Percentiles rank a stretch among this genome's conserved stretches.
Evolutionary conservation across 495 filamentous ascomycete genomes (phyloP).

Genomic region (Jackrogersella multiformis): DNA sequence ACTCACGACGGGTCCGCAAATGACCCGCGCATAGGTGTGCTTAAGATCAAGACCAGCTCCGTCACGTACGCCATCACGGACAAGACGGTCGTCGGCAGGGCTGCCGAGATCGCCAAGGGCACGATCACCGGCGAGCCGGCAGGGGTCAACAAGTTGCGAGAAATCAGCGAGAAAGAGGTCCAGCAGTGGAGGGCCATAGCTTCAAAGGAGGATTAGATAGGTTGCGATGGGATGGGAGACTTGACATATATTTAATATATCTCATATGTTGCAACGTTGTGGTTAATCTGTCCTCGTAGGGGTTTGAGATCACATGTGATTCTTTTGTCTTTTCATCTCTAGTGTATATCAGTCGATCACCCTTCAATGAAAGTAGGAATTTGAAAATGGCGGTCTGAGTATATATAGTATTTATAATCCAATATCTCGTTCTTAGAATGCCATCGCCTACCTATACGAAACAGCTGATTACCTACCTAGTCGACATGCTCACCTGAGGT

Average conservation of each 20-base stretch:
- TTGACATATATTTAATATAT: background rate
- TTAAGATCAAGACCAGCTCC: slow-evolving; percentile 69
- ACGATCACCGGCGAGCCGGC: slow-evolving; percentile 76
- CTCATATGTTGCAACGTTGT: slow-evolving; percentile 3
- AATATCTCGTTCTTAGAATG: background rate
- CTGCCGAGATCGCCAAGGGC: slow-evolving; percentile 78
- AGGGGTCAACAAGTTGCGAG: slow-evolving; percentile 78
- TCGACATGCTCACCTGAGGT: background rate
- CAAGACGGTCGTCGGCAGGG: slow-evolving; percentile 65
- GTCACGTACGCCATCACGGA: slow-evolving; percentile 68
- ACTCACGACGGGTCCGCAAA: slow-evolving; percentile 82
- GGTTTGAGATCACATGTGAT: background rate
- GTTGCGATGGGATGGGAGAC: background rate
- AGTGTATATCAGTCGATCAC: background rate
- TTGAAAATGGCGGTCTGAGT: slow-evolving; percentile 9
- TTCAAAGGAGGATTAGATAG: slow-evolving; percentile 10
- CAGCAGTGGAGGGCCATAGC: slow-evolving; percentile 58
- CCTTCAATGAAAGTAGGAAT: background rate
- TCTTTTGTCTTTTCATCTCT: background rate
- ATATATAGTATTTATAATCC: slow-evolving; percentile 4
- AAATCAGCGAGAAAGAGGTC: slow-evolving; percentile 78
- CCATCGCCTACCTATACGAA: background rate
- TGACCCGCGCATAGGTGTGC: slow-evolving; percentile 81
- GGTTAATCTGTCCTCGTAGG: background rate
- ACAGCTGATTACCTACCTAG: background rate